phyloP scores from a whole-genome alignment of 768 basidiomycete genomes.

The Suillus subluteus region DNA sequence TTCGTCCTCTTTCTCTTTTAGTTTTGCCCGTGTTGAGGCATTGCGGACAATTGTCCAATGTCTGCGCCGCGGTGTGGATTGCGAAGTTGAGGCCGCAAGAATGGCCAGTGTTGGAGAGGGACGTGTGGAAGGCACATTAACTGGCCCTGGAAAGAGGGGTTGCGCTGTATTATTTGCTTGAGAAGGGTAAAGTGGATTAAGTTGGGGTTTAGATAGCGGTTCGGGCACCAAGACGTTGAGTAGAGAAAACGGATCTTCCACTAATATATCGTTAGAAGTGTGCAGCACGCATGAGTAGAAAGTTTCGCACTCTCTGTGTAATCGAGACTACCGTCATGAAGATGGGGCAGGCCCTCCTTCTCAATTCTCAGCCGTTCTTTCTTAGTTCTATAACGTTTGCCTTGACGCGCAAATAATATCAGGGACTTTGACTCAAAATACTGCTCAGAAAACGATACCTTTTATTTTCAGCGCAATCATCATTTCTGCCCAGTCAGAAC shows the following conservation, averaged over 20 bases:
- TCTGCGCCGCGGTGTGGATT: conserved; percentile 39
- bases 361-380: conserved; percentile 80
- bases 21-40: conserved; percentile 47
- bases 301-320: conserved; percentile 63
- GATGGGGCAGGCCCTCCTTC: conserved; percentile 70
- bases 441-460: conserved; percentile 42
- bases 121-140: conserved; percentile 29
- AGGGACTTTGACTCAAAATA: background rate
- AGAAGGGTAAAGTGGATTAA: conserved; percentile 59
- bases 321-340: conserved; percentile 79
- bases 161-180: conserved; percentile 27
- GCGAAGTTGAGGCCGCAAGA: conserved; percentile 14
- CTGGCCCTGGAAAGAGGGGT: conserved; percentile 29
- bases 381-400: conserved; percentile 80
- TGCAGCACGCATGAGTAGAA: background rate
- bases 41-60: conserved; percentile 69
- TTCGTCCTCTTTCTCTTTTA: conserved; percentile 53
- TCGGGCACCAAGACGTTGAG: conserved; percentile 68
- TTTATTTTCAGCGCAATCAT: conserved; percentile 79
- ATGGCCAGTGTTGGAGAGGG: conserved; percentile 23
- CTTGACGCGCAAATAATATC: conserved; percentile 36
- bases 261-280: conserved; percentile 38
- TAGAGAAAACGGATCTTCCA: conserved; percentile 79
- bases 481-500: conserved; percentile 69
- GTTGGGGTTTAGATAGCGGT: conserved; percentile 52